Conservation (phyloP, 805 yeast genomes). For the Scheffersomyces coipomensis region DNA sequence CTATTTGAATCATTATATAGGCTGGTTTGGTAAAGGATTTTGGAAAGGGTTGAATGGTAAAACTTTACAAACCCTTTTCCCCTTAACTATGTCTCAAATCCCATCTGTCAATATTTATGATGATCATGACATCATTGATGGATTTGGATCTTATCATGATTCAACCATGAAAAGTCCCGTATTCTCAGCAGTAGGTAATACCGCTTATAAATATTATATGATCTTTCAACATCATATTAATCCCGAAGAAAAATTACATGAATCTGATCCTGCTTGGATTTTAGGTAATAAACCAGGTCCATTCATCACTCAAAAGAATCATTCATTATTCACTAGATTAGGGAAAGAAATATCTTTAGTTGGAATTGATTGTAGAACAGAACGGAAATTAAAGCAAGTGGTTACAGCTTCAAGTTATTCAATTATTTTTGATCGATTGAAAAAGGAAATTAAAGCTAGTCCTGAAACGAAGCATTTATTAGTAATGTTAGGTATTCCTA, state of each 20-base stretch:
- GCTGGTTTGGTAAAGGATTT: conserved; percentile 89
- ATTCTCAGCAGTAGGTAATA: conserved; percentile 68
- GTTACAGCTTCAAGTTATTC: conserved; percentile 57
- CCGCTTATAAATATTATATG: conserved; percentile 85
- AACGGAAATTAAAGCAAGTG: conserved; percentile 64
- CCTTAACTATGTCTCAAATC: conserved; percentile 75
- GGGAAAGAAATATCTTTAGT: conserved; percentile 72
- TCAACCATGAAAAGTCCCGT: conserved; percentile 69
- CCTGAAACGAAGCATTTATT: conserved; percentile 70
- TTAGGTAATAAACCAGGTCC: conserved; percentile 59
- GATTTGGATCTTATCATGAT: conserved; percentile 86
- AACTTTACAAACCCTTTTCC: conserved; percentile 66
- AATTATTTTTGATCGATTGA: conserved; percentile 57
- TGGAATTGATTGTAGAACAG: conserved; percentile 93
- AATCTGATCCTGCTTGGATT: conserved; percentile 58
- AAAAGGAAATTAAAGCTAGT: conserved; percentile 48
- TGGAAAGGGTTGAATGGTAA: conserved; percentile 72
- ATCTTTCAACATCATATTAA: conserved; percentile 84
- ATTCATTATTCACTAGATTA: conserved; percentile 68
- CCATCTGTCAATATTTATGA: conserved; percentile 87
- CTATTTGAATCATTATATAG: conserved; percentile 71
- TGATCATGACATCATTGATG: conserved; percentile 96
- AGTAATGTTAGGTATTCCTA: conserved; percentile 90
- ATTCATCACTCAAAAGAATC: conserved; percentile 62
- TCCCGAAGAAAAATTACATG: conserved; percentile 38